Conservation (phyloP, 306 rosid species). For the Arachis stenosperma region DNA sequence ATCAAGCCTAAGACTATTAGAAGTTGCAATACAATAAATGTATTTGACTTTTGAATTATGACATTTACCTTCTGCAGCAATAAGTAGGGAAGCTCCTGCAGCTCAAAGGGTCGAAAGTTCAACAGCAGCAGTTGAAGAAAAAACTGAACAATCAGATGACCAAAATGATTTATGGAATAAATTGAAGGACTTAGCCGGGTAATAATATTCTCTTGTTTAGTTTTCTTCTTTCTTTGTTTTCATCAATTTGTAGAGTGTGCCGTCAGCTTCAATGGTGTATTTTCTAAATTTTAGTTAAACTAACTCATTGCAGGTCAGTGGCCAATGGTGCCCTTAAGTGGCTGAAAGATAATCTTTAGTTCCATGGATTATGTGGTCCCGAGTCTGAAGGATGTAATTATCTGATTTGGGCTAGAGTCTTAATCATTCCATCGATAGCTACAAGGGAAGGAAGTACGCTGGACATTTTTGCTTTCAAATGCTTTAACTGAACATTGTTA, state of each 20-base stretch:
- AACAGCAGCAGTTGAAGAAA: conserved; percentile 52
- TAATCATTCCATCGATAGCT: conserved; percentile 29
- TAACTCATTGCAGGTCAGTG: conserved; percentile 52
- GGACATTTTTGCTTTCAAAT: conserved; percentile 38
- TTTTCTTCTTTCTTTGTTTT: conserved; percentile 1
- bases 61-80: conserved; percentile 57
- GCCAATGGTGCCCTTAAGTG: conserved; percentile 89
- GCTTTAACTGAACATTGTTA: conserved; percentile 36
- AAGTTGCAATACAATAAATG: not conserved
- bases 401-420: conserved; percentile 33
- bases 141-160: conserved; percentile 57
- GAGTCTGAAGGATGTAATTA: conserved; percentile 37
- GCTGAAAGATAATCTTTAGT: conserved; percentile 89
- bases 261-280: conserved; percentile 13
- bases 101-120: conserved; percentile 53
- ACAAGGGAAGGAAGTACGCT: conserved; percentile 36
- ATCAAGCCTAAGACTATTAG: no score
- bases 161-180: conserved; percentile 66
- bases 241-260: conserved; percentile 11
- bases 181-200: conserved; percentile 82
- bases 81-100: conserved; percentile 52
- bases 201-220: conserved; percentile 40
- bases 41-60: conserved; percentile 38
- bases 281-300: not conserved
- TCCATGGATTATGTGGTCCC: conserved; percentile 20